Base-by-base conservation (phyloP, 169 alveolate species). In the Besnoitia besnoiti region DNA sequence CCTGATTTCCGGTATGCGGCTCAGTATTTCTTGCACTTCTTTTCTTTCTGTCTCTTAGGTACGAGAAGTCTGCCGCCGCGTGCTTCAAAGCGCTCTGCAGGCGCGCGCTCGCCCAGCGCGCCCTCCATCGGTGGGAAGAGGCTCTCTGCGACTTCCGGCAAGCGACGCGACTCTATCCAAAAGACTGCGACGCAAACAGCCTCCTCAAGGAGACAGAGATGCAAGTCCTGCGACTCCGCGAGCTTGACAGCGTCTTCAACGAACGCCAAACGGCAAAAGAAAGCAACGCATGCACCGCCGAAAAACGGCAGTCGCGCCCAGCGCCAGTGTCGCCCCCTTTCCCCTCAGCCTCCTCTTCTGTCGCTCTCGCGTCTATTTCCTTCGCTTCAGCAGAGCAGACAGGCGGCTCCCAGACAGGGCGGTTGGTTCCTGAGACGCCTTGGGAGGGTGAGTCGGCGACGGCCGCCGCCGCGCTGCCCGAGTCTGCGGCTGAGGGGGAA, bases 1-100 rank as follows among this genome's bases (percentile, higher is more conserved):
- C n/a, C n/a, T n/a, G n/a, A n/a, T n/a, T 42, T 0, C 80, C 44
- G 80, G 4, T 67, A n/a, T 0, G 42, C n/a, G 40, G 2, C 44
- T 3, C 10, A 16, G 10, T 67, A n/a, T 16, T 1, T n/a, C 2
- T 16, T 35, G 46, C n/a, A 30, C n/a, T n/a, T 35, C 24, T 14
- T 35, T 7, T 16, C 39, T 77, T 10, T 77, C 40, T 42, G 44
- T n/a, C 82, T 73, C 35, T 77, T 35, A 77, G 87, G 35, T 77
- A 42, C 30, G 40, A 37, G 39, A 37, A 40, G 59, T 77, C 87
- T 5, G 87, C 87, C 5, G 33, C 49, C 12, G 30, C 30, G 10
- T 77, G 87, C 59, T 77, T 77, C 55, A 77, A 77, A 27, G 87
- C 87, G 16, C 40, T 40, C 55, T 77, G 61, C 87, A 77, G 87